Conservation (phyloP, 1,284 basidiomycete genomes). For the Moniliophthora roreri region DNA sequence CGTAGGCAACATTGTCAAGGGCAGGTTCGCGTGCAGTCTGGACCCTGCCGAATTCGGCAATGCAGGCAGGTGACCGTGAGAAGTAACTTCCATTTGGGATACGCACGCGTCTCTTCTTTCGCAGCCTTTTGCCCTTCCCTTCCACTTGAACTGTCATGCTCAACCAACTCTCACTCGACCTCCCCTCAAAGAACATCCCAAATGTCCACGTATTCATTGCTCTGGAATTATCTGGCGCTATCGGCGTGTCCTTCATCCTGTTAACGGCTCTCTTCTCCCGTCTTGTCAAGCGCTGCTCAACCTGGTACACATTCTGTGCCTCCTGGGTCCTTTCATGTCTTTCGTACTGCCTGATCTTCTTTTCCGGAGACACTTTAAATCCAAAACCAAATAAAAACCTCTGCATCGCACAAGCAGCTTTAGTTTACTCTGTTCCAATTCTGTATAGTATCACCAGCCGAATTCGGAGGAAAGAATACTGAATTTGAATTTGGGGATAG, state of each 20-base stretch:
- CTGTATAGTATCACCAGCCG: slow-evolving; percentile 21
- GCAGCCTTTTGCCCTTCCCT: too few relatives aligned
- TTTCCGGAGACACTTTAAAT: slow-evolving; percentile 23
- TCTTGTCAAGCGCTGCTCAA: slow-evolving; percentile 25
- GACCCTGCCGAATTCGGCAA: too few relatives aligned
- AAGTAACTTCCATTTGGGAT: too few relatives aligned
- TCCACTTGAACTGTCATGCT: too few relatives aligned
- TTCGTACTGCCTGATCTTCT: slow-evolving; percentile 27
- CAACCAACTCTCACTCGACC: too few relatives aligned
- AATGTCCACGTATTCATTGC: slow-evolving; percentile 22
- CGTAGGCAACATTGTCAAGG: too few relatives aligned
- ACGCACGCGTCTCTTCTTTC: too few relatives aligned
- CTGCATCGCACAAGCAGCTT: slow-evolving; percentile 25
- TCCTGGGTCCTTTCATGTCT: slow-evolving; percentile 30
- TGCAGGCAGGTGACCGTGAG: too few relatives aligned
- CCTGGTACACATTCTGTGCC: slow-evolving; percentile 30
- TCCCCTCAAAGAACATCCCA: not conserved
- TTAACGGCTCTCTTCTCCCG: slow-evolving; percentile 25
- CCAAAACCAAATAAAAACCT: slow-evolving; percentile 13
- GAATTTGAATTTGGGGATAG: slow-evolving; percentile 8
- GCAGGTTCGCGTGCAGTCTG: too few relatives aligned
- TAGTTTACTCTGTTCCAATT: slow-evolving; percentile 24
- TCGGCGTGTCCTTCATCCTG: slow-evolving; percentile 23
- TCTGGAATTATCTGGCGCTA: slow-evolving; percentile 25
- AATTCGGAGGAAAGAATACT: not conserved